Conservation (phyloP, 495 filamentous ascomycete genomes). For the Lasiosphaeris hirsuta region DNA sequence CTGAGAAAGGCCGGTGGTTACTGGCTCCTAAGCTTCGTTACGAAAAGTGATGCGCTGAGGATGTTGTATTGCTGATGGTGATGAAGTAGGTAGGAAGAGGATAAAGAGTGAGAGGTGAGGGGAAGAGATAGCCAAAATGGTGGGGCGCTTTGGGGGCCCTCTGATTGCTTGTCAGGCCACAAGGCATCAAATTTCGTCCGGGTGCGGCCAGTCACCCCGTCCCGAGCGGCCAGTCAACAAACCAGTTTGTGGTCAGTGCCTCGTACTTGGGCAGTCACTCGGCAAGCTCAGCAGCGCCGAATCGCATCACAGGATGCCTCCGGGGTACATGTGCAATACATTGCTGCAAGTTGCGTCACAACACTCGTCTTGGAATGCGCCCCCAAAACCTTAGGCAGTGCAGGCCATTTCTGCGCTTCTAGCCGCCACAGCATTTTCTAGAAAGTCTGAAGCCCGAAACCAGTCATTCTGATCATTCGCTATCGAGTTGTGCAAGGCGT, state of each 20-base stretch:
- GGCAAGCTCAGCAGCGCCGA: neutral
- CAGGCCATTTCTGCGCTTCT: conserved; percentile 5
- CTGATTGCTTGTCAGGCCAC: conserved; percentile 18
- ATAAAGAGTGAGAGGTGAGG: conserved; percentile 20
- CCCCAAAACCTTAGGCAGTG: neutral
- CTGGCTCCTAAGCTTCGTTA: neutral
- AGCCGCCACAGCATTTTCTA: neutral
- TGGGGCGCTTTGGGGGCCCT: conserved; percentile 14
- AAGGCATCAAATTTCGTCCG: conserved; percentile 21
- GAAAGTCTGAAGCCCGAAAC: conserved; percentile 1
- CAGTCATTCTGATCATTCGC: neutral
- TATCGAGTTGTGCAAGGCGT: neutral
- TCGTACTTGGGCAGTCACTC: neutral
- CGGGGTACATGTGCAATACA: neutral
- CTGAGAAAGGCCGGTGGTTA: neutral
- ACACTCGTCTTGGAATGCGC: neutral
- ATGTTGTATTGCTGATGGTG: conserved; percentile 1
- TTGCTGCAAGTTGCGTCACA: neutral
- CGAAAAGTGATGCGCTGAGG: neutral
- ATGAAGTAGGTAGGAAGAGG: conserved; percentile 1
- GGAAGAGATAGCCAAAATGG: conserved; percentile 26
- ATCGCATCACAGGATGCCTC: neutral
- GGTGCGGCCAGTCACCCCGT: neutral
- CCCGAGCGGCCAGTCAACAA: conserved; percentile 6
- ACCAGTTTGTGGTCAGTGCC: neutral